Evolutionary conservation across 805 yeast genomes (phyloP), one percentile per base, ranked within the genome.

Genomic region (Candida incommunis): DNA sequence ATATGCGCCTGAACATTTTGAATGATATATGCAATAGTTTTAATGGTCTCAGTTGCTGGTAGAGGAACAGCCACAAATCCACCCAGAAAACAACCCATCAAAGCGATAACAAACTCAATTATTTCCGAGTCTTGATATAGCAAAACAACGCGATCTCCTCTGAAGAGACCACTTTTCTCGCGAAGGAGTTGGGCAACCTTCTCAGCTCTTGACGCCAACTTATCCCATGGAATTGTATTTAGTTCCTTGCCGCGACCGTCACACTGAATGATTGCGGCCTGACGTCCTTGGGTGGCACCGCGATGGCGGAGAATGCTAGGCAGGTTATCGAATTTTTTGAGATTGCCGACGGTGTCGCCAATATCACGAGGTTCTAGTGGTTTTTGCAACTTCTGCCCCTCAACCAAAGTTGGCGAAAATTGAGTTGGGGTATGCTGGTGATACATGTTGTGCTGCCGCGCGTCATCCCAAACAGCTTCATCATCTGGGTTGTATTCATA

Each of bases 21-120:
- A 61, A 88, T 75, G 26, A 88, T 81, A 48, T 76, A 78, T 13
- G 76, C 70, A 48, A 87, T 76, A 50, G 87, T 95, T 37, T 68
- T 67, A 23, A 79, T 31, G 13, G 37, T 5, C 37, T 31, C 37
- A 45, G 78, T 82, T 47, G 86, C 79, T 45, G 83, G 83, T 37
- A 92, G 77, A 0, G 98, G 98, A 3, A 92, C 90, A 0, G 97
- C 97, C 2, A 92, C 88, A 41, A 86, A 82, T 2, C 95, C 95
- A 1, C 96, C 94, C 46, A 90, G 67, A 52, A 90, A 84, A 58
- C 96, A 88, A 4, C 96, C 98, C 59, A 86, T 74, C 20, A 92
- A 61, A 0, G 97, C 94, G 1, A 83, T 75, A 0, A 84, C 74
- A 59, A 88, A 90, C 50, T 92, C 97, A 11, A 83, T 72, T 2